A percentile compares a stretch with the other conserved stretches of the same genome.
Evolutionary conservation across 768 basidiomycete genomes (phyloP).

Genomic region (Megacollybia marginata): DNA sequence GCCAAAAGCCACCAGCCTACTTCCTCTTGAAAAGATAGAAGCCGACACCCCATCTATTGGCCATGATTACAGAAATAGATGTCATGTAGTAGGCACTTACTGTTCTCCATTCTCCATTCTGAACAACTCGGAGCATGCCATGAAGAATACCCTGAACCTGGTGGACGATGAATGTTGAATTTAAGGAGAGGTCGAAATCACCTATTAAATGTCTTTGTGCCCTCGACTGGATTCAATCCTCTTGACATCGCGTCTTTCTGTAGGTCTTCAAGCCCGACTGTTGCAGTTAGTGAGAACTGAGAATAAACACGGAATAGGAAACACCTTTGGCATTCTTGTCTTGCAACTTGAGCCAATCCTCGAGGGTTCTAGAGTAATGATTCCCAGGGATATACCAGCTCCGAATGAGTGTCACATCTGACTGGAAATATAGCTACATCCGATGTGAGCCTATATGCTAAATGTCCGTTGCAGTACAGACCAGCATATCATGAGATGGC

Average conservation of each 20-base stretch:
- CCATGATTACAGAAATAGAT: constrained; percentile 5
- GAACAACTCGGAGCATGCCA: constrained; percentile 67
- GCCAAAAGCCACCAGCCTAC: not conserved
- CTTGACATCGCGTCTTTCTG: constrained; percentile 39
- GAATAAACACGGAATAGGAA: not conserved
- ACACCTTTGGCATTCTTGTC: constrained; percentile 36
- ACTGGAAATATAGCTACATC: constrained; percentile 53
- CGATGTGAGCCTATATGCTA: not conserved
- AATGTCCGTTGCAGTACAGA: constrained; percentile 15
- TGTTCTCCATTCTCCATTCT: constrained; percentile 52
- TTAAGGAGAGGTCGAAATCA: constrained; percentile 6
- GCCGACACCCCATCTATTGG: constrained; percentile 45
- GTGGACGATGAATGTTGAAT: not conserved
- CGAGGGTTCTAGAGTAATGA: constrained; percentile 57
- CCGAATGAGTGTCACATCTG: constrained; percentile 46
- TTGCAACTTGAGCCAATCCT: constrained; percentile 58
- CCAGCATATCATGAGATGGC: constrained; percentile 59
- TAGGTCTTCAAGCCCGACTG: constrained; percentile 40
- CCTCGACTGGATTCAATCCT: constrained; percentile 40
- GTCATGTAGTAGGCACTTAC: constrained; percentile 29
- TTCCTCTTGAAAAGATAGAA: constrained; percentile 46
- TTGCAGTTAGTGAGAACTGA: not conserved
- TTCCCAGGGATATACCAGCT: constrained; percentile 59
- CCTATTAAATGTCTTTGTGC: constrained; percentile 53
- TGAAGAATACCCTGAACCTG: constrained; percentile 65